phyloP scores from a whole-genome alignment of 2,329 filamentous ascomycete genomes.

The Ambrosiella beaveri region DNA sequence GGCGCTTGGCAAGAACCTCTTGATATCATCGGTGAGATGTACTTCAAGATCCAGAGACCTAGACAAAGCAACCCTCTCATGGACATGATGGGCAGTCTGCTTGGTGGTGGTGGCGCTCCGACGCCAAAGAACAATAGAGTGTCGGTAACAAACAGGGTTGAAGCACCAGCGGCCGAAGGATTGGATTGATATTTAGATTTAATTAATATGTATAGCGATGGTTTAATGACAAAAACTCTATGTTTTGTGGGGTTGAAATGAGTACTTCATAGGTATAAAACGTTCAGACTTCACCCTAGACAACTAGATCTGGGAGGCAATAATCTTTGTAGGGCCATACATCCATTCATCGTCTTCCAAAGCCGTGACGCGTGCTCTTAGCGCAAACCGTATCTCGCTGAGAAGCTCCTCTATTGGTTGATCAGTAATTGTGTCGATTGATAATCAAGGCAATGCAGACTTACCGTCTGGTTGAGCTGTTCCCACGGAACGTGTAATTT shows the following conservation, averaged over 20 bases:
- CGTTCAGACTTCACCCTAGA: not conserved
- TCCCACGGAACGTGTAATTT: constrained; percentile 35
- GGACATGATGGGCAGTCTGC: constrained; percentile 95
- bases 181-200: constrained; percentile 29
- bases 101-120: constrained; percentile 43
- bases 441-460: not conserved
- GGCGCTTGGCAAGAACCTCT: constrained; percentile 62
- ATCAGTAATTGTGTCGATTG: not conserved
- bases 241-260: not conserved
- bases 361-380: constrained; percentile 54
- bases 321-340: constrained; percentile 45
- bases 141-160: constrained; percentile 27
- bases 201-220: constrained; percentile 15
- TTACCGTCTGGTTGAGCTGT: constrained; percentile 46
- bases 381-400: constrained; percentile 49
- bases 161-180: constrained; percentile 38
- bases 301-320: not conserved
- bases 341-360: constrained; percentile 81
- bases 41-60: constrained; percentile 81
- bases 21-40: constrained; percentile 84
- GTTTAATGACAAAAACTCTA: not conserved
- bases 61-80: constrained; percentile 81
- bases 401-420: constrained; percentile 40
- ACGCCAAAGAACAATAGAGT: constrained; percentile 20
- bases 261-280: not conserved